Base-by-base conservation (phyloP, 2,329 filamentous ascomycete genomes). In the Fusarium sp. region DNA sequence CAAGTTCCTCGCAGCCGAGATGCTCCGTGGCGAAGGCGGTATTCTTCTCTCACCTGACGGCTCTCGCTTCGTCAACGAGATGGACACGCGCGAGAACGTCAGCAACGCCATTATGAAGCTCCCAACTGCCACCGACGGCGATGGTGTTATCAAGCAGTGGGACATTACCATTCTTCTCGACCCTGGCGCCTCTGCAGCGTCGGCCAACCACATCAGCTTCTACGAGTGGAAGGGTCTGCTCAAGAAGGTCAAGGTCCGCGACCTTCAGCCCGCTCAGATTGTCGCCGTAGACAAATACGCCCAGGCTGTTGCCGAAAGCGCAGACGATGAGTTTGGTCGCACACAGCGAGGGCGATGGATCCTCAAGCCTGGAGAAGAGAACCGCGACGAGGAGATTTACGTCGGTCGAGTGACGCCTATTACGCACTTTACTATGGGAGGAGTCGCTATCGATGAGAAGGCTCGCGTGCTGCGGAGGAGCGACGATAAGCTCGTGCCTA, bases 371-470 rank as follows among this genome's bases (percentile, higher is more conserved):
- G 76, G 72, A 0, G 79, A 83, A 12, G 76, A 77, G 5, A 79
- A 77, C 32, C 73, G 78, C 0, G 82, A 87, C 0, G 78, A 83
- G 5, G 78, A 84, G 26, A 76, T 89, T 1, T 87, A 84, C 57
- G 72, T 88, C 0, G 87, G 86, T 0, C 79, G 72, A 1, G 84
- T 89, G 1, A 89, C 87, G 5, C 87, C 87, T 0, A 84, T 89
- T 0, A 79, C 85, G 3, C 87, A 89, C 67, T 89, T 89, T 65
- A 89, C 87, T 2, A 89, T 89, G 87, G 87, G 87, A 5, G 87
- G 87, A 1, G 86, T 83, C 0, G 76, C 82, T 3, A 85, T 89
- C 62, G 83, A 86, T 64, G 75, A 81, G 7, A 75, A 79, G 40
- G 79, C 80, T 1, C 80, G 83, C 60, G 81, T 89, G 0, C 67